Conservation (phyloP, 2,329 filamentous ascomycete genomes). For the Decorospora gaudefroyi region DNA sequence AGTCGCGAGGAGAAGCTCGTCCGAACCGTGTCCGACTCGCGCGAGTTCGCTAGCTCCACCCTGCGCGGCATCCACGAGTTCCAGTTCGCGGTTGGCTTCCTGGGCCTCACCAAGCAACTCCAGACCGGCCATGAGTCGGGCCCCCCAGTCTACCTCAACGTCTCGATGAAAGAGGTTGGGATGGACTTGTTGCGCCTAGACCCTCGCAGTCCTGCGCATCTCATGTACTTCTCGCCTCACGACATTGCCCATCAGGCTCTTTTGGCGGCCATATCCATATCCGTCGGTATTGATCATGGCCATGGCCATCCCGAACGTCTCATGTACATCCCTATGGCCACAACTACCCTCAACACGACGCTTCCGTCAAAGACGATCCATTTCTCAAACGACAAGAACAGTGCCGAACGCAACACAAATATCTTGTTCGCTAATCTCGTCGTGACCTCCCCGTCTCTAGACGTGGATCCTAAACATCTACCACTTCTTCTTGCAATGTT, state of each 20-base stretch:
- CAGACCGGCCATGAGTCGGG: conserved; percentile 68
- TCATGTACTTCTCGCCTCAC: conserved; percentile 95
- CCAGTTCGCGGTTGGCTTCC: conserved; percentile 89
- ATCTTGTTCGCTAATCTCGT: conserved; percentile 96
- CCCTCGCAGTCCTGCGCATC: conserved; percentile 87
- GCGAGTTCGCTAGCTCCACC: conserved; percentile 88
- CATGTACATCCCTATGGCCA: conserved; percentile 95
- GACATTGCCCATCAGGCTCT: conserved; percentile 95
- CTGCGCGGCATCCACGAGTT: conserved; percentile 93
- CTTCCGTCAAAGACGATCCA: conserved; percentile 92
- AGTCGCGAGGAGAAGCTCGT: conserved; percentile 70
- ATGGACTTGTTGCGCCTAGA: conserved; percentile 91
- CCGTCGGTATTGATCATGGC: conserved; percentile 89
- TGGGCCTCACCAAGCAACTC: conserved; percentile 82
- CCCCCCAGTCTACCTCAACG: conserved; percentile 77
- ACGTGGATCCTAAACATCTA: conserved; percentile 88
- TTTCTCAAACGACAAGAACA: conserved; percentile 69
- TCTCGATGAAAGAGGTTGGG: conserved; percentile 95
- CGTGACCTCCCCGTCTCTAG: conserved; percentile 91
- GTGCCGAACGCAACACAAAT: conserved; percentile 88
- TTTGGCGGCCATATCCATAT: conserved; percentile 87
- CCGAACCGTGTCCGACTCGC: conserved; percentile 85
- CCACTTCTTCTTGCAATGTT: conserved; percentile 80
- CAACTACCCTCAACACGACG: conserved; percentile 91
- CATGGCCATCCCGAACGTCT: conserved; percentile 82